Evolutionary conservation across 2,329 filamentous ascomycete genomes (phyloP), one percentile per base, ranked within the genome.

Genomic region (Magnaporthiopsis rhizophila): DNA sequence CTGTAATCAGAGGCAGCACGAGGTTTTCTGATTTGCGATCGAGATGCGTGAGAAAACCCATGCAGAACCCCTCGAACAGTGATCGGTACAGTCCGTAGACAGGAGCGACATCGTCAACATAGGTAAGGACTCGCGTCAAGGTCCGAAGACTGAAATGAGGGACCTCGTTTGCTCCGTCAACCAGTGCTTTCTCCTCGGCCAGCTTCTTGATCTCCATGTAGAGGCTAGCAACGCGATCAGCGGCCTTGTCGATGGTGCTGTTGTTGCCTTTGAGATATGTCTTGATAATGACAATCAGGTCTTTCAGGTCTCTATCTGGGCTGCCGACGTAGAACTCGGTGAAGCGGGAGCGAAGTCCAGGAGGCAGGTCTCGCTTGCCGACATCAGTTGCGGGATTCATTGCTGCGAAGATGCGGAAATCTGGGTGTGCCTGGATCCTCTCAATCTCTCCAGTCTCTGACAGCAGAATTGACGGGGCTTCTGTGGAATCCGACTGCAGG

Each of bases 371-470:
- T 64, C 94, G 89, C 77, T 99, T 99, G 66, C 96, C 95, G 64
- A 97, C 88, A 78, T 99, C 95, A 3, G 95, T 99, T 6, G 95
- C 95, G 36, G 95, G 95, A 72, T 99, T 99, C 95, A 99, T 99
- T 34, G 96, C 95, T 62, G 91, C 96, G 72, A 99, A 99, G 18
- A 99, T 90, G 56, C 95, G 88, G 74, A 99, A 99, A 68, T 97
- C 88, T 0, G 92, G 89, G 74, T 99, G 94, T 0, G 93, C 95
- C 66, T 88, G 83, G 50, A 99, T 88, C 68, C 93, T 86, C 74
- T 98, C 92, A 58, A 97, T 91, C 69, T 95, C 92, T 53, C 95
- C 95, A 56, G 92, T 95, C 77, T 99, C 95, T 0, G 93, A 93
- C 9, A 99, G 83, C 5, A 99, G 79, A 59, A 99, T 87, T 0